Percentiles rank a stretch among this genome's conserved stretches.
Evolutionary conservation across 2,329 filamentous ascomycete species (phyloP).

Genomic region (Dichotomopilus funicola): DNA sequence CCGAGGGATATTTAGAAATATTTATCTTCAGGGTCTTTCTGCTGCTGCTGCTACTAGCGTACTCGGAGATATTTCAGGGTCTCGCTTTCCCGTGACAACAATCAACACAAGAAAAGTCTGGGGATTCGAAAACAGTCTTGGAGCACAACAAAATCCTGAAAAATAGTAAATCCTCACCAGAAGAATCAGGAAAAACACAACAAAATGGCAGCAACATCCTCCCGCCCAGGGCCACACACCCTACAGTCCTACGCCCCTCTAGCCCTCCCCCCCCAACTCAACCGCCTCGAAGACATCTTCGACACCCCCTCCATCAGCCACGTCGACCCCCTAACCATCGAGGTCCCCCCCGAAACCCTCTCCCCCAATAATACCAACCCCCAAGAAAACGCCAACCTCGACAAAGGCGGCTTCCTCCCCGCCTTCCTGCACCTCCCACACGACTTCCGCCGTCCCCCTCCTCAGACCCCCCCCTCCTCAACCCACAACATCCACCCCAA

Average conservation of each 20-base stretch:
- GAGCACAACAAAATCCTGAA: neutral
- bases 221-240: conserved; percentile 9
- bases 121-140: no score
- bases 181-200: neutral
- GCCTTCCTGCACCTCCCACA: conserved; percentile 30
- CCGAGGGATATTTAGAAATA: no score
- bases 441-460: conserved; percentile 19
- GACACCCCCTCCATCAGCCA: conserved; percentile 6
- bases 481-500: no score
- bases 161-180: neutral
- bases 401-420: conserved; percentile 19
- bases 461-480: neutral
- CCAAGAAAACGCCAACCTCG: conserved; percentile 1
- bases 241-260: conserved; percentile 15
- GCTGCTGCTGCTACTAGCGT: no score
- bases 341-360: neutral
- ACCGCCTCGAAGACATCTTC: conserved; percentile 8
- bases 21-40: no score
- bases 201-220: conserved; percentile 12
- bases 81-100: no score
- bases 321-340: conserved; percentile 15
- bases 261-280: conserved; percentile 13
- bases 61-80: no score
- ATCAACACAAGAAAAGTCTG: no score
- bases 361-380: no score